phyloP scores from a whole-genome alignment of 169 alveolate genomes.

The Plasmodium knowlesi region DNA sequence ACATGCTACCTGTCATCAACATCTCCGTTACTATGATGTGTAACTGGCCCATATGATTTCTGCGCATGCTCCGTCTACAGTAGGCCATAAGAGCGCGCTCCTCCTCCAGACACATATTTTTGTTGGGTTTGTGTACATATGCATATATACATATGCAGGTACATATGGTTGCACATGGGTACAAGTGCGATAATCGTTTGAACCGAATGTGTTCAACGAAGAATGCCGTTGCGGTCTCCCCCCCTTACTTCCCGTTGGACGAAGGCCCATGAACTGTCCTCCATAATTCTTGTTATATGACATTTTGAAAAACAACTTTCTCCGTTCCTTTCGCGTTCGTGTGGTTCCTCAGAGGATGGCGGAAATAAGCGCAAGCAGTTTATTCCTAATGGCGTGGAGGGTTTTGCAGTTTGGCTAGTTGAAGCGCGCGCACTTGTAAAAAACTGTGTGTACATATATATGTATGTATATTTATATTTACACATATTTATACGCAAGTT shows the following conservation, averaged over 20 bases:
- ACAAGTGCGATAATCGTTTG: background rate
- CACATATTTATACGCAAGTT: background rate
- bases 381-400: background rate
- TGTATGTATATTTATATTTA: background rate
- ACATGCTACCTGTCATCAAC: background rate
- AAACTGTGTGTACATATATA: background rate
- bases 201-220: background rate
- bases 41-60: background rate
- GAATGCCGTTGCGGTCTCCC: background rate
- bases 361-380: background rate
- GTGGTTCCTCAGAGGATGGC: background rate
- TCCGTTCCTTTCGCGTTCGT: background rate
- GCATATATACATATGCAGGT: background rate
- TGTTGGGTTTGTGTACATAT: background rate
- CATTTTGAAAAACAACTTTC: slow-evolving; percentile 39
- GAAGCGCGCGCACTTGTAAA: background rate
- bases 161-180: background rate
- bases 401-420: background rate
- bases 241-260: slow-evolving; percentile 10
- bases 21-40: background rate
- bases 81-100: background rate
- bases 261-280: slow-evolving; percentile 72
- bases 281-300: slow-evolving; percentile 73
- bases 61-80: background rate
- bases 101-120: background rate